A percentile compares a stretch with the other conserved stretches of the same genome.
phyloP scores from a whole-genome alignment of 2,329 filamentous ascomycete genomes.

The Venturia nashicola region DNA sequence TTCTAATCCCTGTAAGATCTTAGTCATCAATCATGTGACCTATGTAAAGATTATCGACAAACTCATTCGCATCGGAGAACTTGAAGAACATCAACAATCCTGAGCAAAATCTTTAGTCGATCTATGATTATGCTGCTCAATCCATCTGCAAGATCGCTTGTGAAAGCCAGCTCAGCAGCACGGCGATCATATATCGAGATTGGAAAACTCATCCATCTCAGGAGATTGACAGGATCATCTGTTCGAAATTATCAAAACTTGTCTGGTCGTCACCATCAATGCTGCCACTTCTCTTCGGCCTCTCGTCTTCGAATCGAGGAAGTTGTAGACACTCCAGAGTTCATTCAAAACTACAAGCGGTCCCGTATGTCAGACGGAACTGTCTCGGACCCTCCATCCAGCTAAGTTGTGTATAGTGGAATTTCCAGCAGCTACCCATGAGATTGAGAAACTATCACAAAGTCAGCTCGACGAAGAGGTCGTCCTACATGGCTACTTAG shows the following conservation, averaged over 20 bases:
- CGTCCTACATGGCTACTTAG: constrained; percentile 59
- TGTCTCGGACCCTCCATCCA: not conserved
- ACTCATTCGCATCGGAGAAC: not conserved
- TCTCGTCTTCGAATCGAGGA: not conserved
- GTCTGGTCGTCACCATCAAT: not conserved
- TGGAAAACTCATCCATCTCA: not conserved
- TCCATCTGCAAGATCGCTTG: not conserved
- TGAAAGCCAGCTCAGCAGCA: constrained; percentile 2
- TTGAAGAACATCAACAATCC: not conserved
- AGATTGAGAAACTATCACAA: constrained; percentile 17
- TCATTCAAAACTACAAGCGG: constrained; percentile 30
- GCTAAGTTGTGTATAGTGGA: constrained; percentile 23
- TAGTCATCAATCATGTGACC: not conserved
- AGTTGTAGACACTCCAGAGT: not conserved
- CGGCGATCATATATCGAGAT: constrained; percentile 3
- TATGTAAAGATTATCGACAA: not conserved
- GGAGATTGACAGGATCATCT: constrained; percentile 4
- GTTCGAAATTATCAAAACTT: constrained; percentile 14
- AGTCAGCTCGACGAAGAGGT: constrained; percentile 28
- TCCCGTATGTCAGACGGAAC: constrained; percentile 21
- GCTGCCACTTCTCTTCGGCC: not conserved
- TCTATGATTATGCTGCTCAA: constrained; percentile 2
- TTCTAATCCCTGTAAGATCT: not conserved
- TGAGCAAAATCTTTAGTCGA: not conserved
- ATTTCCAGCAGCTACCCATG: constrained; percentile 33